These are phyloP conservation scores for Auricularia cornea DNA, from an alignment of 768 basidiomycete species.

Conservation along the genomic window DNA sequence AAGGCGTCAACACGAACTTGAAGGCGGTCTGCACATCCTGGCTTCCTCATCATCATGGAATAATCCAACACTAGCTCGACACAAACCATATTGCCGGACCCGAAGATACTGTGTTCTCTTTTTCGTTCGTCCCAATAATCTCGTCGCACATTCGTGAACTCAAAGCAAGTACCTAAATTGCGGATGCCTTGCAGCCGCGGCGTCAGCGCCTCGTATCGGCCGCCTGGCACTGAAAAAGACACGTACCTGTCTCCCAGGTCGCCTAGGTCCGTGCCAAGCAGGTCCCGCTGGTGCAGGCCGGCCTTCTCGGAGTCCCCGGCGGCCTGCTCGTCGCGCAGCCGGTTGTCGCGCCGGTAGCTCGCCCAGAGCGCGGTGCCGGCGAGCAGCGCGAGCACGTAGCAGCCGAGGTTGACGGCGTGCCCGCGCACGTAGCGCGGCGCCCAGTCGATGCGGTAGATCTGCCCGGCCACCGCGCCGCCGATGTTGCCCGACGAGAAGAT, in stretches of 20 bases:
- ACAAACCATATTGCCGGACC: no score
- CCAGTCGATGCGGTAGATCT: constrained; percentile 13
- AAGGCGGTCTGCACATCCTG: no score
- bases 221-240: no score
- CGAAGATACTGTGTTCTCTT: no score
- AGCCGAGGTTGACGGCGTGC: constrained; percentile 20
- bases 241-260: background rate
- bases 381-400: background rate
- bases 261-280: background rate
- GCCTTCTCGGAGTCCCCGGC: background rate
- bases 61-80: no score
- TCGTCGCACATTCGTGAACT: no score
- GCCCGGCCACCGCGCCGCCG: constrained; percentile 22
- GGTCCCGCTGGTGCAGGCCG: background rate
- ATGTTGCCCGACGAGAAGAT: constrained; percentile 27
- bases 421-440: constrained; percentile 28
- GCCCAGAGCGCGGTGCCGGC: background rate
- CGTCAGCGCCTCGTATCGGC: no score
- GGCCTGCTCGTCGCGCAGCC: background rate
- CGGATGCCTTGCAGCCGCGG: no score
- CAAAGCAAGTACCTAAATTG: no score
- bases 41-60: no score
- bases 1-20: no score
- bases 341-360: background rate
- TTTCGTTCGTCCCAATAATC: no score